Percentiles rank a stretch among this genome's conserved stretches.
These are phyloP conservation scores for Solanum sitiens DNA, from an alignment of 257 asterid genomes.

Conservation along the genomic window DNA sequence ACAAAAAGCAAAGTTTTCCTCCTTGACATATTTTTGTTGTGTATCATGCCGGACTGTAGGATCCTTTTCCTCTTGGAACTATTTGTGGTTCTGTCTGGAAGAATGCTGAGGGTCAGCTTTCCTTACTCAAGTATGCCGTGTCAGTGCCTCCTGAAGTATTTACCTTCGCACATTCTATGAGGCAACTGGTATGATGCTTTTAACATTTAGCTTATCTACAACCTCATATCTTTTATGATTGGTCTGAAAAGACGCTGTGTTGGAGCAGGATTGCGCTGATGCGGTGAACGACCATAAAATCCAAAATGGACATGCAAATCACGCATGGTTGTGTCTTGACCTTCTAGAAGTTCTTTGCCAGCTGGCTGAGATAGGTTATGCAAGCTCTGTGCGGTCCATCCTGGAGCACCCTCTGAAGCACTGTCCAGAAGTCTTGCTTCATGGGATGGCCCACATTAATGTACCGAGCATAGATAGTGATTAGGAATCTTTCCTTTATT, in stretches of 20 bases:
- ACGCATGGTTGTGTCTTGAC: conserved; percentile 78
- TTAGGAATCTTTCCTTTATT: neutral
- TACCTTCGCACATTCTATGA: conserved; percentile 72
- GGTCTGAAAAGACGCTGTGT: neutral
- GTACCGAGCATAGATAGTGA: conserved; percentile 25
- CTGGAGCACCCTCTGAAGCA: conserved; percentile 66
- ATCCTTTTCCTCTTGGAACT: conserved; percentile 84
- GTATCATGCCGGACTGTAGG: conserved; percentile 25
- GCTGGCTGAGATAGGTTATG: conserved; percentile 93
- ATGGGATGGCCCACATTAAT: conserved; percentile 82
- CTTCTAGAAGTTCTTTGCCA: conserved; percentile 77
- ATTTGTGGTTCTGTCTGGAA: conserved; percentile 89
- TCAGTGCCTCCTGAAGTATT: conserved; percentile 72
- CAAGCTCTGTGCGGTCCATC: conserved; percentile 61
- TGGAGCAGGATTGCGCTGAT: conserved; percentile 50
- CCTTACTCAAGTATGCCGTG: conserved; percentile 80
- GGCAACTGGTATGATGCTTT: conserved; percentile 56
- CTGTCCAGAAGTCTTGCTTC: conserved; percentile 82
- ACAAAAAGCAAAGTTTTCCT: neutral
- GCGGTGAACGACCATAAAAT: conserved; percentile 39
- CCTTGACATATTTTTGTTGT: neutral
- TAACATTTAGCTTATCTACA: neutral
- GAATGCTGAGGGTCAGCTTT: conserved; percentile 93
- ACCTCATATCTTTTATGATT: neutral
- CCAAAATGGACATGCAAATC: conserved; percentile 47